Conservation (phyloP, 1,284 basidiomycete species). For the Leccinum ponderosum region DNA sequence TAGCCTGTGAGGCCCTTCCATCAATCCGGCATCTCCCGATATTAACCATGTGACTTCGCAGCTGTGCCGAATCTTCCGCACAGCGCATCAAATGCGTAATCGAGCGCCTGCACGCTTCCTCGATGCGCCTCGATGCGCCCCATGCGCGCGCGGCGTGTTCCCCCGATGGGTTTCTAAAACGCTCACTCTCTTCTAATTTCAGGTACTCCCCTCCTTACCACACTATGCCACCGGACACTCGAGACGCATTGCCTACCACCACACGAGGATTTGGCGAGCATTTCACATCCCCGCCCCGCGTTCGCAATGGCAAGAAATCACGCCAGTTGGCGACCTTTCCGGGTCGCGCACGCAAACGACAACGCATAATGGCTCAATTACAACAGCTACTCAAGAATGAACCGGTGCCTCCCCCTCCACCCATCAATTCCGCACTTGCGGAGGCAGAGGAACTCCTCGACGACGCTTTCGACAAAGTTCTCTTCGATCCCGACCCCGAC, state of each 20-base stretch:
- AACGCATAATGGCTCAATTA: too few species aligned
- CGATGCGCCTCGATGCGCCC: background rate
- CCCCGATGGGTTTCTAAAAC: background rate
- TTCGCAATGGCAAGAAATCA: too few species aligned
- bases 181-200: background rate
- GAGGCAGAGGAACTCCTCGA: too few species aligned
- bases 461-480: too few species aligned
- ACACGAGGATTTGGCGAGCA: too few species aligned
- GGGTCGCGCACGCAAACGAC: too few species aligned
- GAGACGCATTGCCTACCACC: background rate
- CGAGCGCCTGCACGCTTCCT: background rate
- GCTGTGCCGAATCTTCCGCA: background rate
- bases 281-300: too few species aligned
- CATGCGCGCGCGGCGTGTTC: background rate
- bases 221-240: background rate
- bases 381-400: too few species aligned
- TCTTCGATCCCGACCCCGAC: too few species aligned
- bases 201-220: background rate
- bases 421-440: too few species aligned
- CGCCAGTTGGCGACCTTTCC: too few species aligned
- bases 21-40: background rate
- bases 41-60: background rate
- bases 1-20: background rate
- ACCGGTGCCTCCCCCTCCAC: too few species aligned
- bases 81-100: background rate